A percentile compares a stretch with the other conserved stretches of the same genome.
Evolutionary conservation across 2,329 filamentous ascomycete genomes (phyloP).

Genomic region (Colletotrichum falcatum): DNA sequence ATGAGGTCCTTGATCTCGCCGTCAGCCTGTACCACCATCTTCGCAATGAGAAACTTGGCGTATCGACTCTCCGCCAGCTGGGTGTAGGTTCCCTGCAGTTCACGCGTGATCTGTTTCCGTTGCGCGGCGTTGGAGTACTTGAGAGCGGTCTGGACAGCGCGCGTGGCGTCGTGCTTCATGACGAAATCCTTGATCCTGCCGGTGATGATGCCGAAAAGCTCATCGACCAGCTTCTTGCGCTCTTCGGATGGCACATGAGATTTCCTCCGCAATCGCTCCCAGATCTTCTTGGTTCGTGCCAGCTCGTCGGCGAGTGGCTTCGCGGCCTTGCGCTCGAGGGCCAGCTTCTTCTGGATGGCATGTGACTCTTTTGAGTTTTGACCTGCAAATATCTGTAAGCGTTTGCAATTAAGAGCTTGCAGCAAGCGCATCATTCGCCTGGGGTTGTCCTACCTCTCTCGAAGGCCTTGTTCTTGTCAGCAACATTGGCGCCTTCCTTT

Average conservation of each 20-base stretch:
- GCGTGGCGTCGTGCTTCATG: conserved; percentile 98
- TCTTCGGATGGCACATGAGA: conserved; percentile 93
- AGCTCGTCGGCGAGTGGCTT: conserved; percentile 95
- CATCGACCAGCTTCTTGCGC: conserved; percentile 85
- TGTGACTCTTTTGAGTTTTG: conserved; percentile 87
- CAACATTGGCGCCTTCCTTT: conserved; percentile 48
- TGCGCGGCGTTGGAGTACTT: conserved; percentile 93
- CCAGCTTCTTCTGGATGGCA: conserved; percentile 90
- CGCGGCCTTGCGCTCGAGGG: conserved; percentile 87
- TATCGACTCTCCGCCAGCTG: conserved; percentile 94
- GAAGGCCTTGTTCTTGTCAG: conserved; percentile 53
- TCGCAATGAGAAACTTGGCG: conserved; percentile 96
- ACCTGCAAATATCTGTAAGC: conserved; percentile 51
- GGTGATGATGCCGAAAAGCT: conserved; percentile 92
- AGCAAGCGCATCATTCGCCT: conserved; percentile 9
- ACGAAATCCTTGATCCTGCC: conserved; percentile 95
- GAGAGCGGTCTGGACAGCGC: conserved; percentile 94
- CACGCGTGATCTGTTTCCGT: conserved; percentile 85
- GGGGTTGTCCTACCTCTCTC: conserved; percentile 53
- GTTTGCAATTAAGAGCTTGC: neutral
- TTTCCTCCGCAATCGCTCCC: conserved; percentile 93
- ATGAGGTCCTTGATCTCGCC: conserved; percentile 88
- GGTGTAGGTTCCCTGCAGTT: conserved; percentile 86
- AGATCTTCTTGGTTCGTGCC: conserved; percentile 92
- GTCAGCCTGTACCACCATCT: conserved; percentile 93